Percentiles rank a stretch among this genome's conserved stretches.
Conservation (phyloP, 345 rosid species). For the Eutrema yunnanense region DNA sequence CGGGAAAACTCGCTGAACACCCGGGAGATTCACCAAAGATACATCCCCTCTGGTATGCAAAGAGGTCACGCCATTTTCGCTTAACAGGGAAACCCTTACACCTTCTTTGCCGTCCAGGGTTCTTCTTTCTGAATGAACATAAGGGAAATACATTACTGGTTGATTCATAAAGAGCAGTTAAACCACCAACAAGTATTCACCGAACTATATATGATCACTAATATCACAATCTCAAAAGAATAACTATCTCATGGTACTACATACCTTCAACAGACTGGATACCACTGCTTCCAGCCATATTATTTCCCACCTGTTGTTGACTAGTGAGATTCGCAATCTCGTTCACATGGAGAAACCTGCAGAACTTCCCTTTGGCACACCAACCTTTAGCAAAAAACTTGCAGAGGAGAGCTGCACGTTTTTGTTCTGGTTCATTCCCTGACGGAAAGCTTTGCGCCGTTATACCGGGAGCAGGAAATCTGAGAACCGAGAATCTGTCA, state of each 20-base stretch:
- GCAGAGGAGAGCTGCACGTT: conserved; percentile 54
- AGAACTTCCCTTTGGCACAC: conserved; percentile 72
- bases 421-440: conserved; percentile 34
- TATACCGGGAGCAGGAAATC: conserved; percentile 36
- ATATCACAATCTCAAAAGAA: conserved; percentile 20
- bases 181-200: neutral
- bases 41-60: conserved; percentile 24
- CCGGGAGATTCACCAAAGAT: conserved; percentile 24
- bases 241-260: conserved; percentile 3
- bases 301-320: conserved; percentile 28
- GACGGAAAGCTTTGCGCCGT: conserved; percentile 37
- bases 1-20: conserved; percentile 25
- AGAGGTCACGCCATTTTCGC: conserved; percentile 5
- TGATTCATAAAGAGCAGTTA: neutral
- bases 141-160: neutral
- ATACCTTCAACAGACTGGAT: conserved; percentile 52
- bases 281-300: conserved; percentile 31
- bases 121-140: conserved; percentile 21
- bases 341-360: conserved; percentile 72
- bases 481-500: conserved; percentile 43
- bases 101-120: neutral
- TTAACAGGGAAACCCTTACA: neutral
- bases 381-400: conserved; percentile 74
- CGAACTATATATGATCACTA: conserved; percentile 5
- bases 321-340: conserved; percentile 21